Evolutionary conservation across 495 filamentous ascomycete species (phyloP).

Genomic region (Hamigera avellanea): DNA sequence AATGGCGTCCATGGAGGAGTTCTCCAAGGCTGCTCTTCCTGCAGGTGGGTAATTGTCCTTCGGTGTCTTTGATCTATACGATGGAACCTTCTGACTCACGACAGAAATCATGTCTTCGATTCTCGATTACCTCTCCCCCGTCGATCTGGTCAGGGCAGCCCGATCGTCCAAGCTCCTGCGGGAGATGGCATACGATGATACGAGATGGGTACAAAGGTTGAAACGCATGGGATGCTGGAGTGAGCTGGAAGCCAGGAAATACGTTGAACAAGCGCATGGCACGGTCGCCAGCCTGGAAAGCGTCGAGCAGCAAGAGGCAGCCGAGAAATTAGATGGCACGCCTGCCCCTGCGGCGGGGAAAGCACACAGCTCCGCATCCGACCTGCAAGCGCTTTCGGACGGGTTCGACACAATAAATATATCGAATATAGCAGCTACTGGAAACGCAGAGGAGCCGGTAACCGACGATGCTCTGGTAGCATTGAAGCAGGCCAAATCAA

Average conservation of each 20-base stretch:
- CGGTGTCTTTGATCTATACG: background rate
- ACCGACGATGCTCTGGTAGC: conserved; percentile 46
- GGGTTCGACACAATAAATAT: conserved; percentile 58
- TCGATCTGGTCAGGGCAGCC: conserved; percentile 79
- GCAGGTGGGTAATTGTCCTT: conserved; percentile 46
- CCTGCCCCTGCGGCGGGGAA: conserved; percentile 6
- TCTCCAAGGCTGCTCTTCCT: conserved; percentile 63
- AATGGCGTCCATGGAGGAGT: conserved; percentile 61
- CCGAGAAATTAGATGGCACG: conserved; percentile 10
- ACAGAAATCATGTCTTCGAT: conserved; percentile 84
- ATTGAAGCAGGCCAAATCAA: conserved; percentile 58
- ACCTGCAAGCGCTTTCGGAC: conserved; percentile 34
- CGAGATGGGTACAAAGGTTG: conserved; percentile 79
- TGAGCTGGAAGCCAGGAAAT: conserved; percentile 69
- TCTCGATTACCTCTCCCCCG: conserved; percentile 75
- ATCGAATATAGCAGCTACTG: conserved; percentile 15
- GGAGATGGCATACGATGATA: conserved; percentile 99
- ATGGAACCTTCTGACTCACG: background rate
- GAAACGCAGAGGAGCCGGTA: conserved; percentile 9
- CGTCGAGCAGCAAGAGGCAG: conserved; percentile 37
- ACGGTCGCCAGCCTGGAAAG: conserved; percentile 51
- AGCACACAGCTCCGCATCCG: conserved; percentile 7
- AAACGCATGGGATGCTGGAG: conserved; percentile 87
- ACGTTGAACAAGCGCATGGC: conserved; percentile 63
- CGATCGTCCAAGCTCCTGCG: conserved; percentile 77